Base-by-base conservation (phyloP, 306 rosid genomes). In the Amphicarpaea edgeworthii region DNA sequence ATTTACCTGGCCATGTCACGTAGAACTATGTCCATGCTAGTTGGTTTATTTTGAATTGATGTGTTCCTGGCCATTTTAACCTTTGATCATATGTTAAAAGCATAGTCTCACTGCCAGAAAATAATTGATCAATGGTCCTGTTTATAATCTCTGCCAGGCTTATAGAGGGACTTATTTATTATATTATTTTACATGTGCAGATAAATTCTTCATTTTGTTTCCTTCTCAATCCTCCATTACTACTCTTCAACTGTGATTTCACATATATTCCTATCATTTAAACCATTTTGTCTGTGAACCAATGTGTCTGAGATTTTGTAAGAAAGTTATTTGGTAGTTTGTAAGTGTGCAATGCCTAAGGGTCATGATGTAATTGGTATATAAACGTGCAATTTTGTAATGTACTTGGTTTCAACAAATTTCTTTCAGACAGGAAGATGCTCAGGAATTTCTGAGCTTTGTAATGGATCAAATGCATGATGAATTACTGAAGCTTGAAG, bases 361-460 rank as follows among this genome's bases (percentile, higher is more conserved):
- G 40, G 46, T 72, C 23, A 68, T 59, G 12, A 12, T 26, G 11
- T 45, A 34, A 58, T 62, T 68, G 60, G 50, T 72, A 40, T 32
- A 38, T 61, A 26, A 59, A 9, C 30, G 32, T 75, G 68, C 20
- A 49, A 53, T 70, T 61, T 66, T 11, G 70, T 71, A 34, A 70
- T 57, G n/a, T 62, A 23, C 49, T 17, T 62, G 63, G 74, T 84
- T 41, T 32, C 68, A 30, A 45, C 21, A 43, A 42, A 16, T 73
- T 16, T 43, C 77, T 70, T 86, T 38, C 87, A 96, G 99, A 87
- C 99, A 92, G 84, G 99, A 96, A 88, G 99, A 96, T 72, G 97
- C 99, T 45, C 99, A 96, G 86, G 98, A 96, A 70, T 96, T 96
- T 83, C 87, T 96, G 78, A 92, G 98, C 88, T 96, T 89, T 72